A percentile compares a stretch with the other conserved stretches of the same genome.
Conservation (phyloP, 805 yeast genomes). For the Yamadazyma endophytica region DNA sequence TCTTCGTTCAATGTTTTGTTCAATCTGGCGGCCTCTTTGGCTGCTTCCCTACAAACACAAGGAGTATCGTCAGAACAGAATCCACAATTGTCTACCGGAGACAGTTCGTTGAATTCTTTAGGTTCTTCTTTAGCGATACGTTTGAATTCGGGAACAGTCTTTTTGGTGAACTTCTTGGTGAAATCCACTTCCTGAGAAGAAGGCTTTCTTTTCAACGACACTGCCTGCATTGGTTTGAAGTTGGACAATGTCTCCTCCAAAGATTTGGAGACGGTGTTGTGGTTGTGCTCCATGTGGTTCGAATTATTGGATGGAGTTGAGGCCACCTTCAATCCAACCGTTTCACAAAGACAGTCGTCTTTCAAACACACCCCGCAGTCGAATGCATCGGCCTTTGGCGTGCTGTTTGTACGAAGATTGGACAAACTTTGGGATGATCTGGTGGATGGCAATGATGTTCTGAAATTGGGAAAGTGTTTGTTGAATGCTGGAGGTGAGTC, state of each 20-base stretch:
- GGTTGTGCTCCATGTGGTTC: neutral
- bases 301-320: no score
- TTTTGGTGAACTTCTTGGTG: conserved; percentile 42
- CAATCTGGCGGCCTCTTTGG: conserved; percentile 45
- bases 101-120: conserved; percentile 35
- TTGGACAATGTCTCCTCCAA: conserved; percentile 33
- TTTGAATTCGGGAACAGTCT: conserved; percentile 35
- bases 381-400: conserved; percentile 20
- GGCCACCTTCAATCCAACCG: conserved; percentile 42
- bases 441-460: conserved; percentile 1
- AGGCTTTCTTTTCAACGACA: conserved; percentile 44
- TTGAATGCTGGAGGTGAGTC: conserved; percentile 38
- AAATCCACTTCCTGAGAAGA: conserved; percentile 48
- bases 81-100: conserved; percentile 77
- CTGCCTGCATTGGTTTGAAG: conserved; percentile 64
- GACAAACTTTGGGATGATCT: conserved; percentile 9
- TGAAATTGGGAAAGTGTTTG: neutral
- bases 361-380: conserved; percentile 66
- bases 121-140: conserved; percentile 13
- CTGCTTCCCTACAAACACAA: conserved; percentile 85
- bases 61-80: conserved; percentile 91
- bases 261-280: conserved; percentile 3
- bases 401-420: conserved; percentile 11
- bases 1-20: conserved; percentile 21
- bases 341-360: conserved; percentile 66